Percentiles rank a stretch among this genome's conserved stretches.
phyloP scores from a whole-genome alignment of 169 alveolate species.

The Eimeria praecox region DNA sequence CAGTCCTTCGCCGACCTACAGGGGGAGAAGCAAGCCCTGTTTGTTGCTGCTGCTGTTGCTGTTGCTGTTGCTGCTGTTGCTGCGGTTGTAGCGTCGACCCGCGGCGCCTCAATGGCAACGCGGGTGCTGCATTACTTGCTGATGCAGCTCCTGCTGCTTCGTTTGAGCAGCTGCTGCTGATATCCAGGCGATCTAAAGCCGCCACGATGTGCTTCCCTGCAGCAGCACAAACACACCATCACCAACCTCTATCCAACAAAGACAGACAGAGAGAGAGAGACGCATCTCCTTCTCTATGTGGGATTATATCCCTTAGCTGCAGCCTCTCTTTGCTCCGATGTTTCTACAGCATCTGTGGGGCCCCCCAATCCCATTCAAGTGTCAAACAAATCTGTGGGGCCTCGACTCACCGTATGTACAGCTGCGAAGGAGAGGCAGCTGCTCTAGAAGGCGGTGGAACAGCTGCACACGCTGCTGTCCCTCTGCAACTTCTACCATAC shows the following conservation, averaged over 20 bases:
- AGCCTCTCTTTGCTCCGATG: no score
- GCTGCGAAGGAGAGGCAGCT: slow-evolving; percentile 83
- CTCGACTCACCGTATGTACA: slow-evolving; percentile 74
- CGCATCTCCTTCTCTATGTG: no score
- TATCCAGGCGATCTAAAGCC: slow-evolving; percentile 83
- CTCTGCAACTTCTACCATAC: slow-evolving; percentile 87
- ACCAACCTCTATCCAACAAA: background rate
- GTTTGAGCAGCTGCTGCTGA: background rate
- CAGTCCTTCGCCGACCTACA: slow-evolving; percentile 55
- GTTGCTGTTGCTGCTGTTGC: slow-evolving; percentile 55
- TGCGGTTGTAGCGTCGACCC: slow-evolving; percentile 41
- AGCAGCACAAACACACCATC: background rate
- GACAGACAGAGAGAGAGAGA: background rate
- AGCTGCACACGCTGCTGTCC: slow-evolving; percentile 79
- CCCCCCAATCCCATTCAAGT: background rate
- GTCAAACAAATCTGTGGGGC: background rate
- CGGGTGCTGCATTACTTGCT: background rate
- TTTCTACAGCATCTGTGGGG: background rate
- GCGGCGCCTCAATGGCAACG: slow-evolving; percentile 30
- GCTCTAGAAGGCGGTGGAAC: slow-evolving; percentile 81
- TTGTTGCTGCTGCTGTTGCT: slow-evolving; percentile 57
- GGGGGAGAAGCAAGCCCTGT: background rate
- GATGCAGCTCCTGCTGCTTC: slow-evolving; percentile 3
- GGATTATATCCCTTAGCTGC: no score
- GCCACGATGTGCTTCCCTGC: slow-evolving; percentile 86